Evolutionary conservation across 306 rosid genomes (phyloP).

Genomic region (Ormosia semicastrata): DNA sequence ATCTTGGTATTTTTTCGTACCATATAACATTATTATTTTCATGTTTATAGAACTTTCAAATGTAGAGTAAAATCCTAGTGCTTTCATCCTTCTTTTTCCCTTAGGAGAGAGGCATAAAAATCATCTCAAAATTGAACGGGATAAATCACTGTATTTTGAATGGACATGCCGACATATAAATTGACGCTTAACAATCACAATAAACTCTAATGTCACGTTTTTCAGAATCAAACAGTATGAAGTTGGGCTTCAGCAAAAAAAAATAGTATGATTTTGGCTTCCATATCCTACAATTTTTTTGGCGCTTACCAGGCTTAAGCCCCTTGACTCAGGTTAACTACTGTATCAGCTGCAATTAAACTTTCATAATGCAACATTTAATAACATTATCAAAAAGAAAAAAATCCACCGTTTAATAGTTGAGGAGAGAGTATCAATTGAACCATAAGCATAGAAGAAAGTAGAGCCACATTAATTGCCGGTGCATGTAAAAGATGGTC

Average conservation of each 20-base stretch:
- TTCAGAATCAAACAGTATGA: not conserved
- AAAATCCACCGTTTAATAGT: not conserved
- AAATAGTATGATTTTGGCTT: not conserved
- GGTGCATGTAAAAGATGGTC: not conserved
- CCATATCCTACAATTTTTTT: not conserved
- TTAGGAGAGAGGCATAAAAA: too few species aligned
- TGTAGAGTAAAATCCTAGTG: too few species aligned
- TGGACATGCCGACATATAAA: not conserved
- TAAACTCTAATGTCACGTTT: not conserved
- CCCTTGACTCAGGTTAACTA: not conserved
- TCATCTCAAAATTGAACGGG: too few species aligned
- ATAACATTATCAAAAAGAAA: not conserved
- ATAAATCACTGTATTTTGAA: not conserved
- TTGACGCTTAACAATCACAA: not conserved
- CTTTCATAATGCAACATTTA: not conserved
- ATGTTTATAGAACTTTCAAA: too few species aligned
- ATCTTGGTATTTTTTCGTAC: too few species aligned
- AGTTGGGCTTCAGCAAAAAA: too few species aligned
- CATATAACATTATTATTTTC: too few species aligned
- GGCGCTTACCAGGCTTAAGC: not conserved
- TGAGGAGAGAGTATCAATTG: too few species aligned
- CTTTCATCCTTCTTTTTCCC: too few species aligned
- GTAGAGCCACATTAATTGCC: not conserved
- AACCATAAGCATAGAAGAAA: not conserved
- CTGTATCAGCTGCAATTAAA: too few species aligned